Evolutionary conservation across 495 filamentous ascomycete species (phyloP), one percentile per base, ranked within the genome.

Genomic region (Aspergillus hancockii): DNA sequence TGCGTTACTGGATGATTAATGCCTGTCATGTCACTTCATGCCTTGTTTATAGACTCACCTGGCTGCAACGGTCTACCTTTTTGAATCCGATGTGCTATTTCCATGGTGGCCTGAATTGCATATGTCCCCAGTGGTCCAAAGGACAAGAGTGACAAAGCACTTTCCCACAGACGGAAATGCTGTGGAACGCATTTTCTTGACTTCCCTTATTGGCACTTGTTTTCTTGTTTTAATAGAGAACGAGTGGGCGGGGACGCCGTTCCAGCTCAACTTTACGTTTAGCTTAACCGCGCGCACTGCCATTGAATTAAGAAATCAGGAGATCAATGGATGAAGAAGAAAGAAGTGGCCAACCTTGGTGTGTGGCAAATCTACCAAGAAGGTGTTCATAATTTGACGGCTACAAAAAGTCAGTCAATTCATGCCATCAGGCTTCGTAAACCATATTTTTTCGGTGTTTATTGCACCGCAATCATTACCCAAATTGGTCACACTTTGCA

Each of bases 41-140:
- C 23, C 43, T 47, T 47, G 19, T 47, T 47, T 19, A 47, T 47
- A 47, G 43, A 47, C 43, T 47, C 7, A 12, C 14, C 43, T 47
- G 43, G 21, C 21, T 47, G 43, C 43, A 47, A 47, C 19, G 18
- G 43, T 47, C 43, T 47, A 19, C 19, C 19, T 47, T 8, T 47
- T 9, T 47, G 19, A 47, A 47, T 47, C 43, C 19, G 43, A 47
- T 47, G 18, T 47, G 5, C 43, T 23, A 14, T 47, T 47, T 14
- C 19, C 43, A 22, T 23, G 43, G 19, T 47, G 43, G 43, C 43
- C 43, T 47, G 40, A 47, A 22, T n/a, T 23, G 43, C 43, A 47
- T 8, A 47, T 23, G 21, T 6, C 5, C 19, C 43, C 21, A 47
- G 9, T 47, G 38, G 3, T 47, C 43, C 43, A 23, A 23, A 22